Base-by-base conservation (phyloP, 495 filamentous ascomycete genomes). In the Xylaria flabelliformis region DNA sequence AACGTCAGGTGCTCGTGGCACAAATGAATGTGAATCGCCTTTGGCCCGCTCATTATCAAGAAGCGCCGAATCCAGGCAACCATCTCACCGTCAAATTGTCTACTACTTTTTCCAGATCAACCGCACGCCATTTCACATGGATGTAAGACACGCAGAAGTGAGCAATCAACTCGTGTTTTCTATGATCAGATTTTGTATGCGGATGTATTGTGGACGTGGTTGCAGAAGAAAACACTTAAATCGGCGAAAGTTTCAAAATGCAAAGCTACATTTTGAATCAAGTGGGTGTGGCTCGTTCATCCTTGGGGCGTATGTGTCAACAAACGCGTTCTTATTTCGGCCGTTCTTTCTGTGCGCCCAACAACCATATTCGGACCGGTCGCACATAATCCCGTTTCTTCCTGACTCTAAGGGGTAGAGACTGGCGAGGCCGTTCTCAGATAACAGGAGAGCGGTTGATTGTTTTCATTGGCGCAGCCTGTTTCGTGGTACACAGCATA, bases 361-460 rank as follows among this genome's bases (percentile, higher is more conserved):
- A 51, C 19, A 53, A 41, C 46, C 64, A 17, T 24, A 29, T 56
- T 56, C 65, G 50, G 34, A 71, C 36, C 42, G 26, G 69, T 55
- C 19, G 19, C 58, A 55, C 61, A 63, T 44, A 39, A 21, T 7
- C 39, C 39, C 51, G 24, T 69, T 41, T 13, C 59, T 53, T 12
- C 46, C 34, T 71, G 21, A 17, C 69, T 46, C 59, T 55, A 58
- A 53, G 39, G 50, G 50, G 61, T 51, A 64, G 61, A 21, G 39
- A 62, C 48, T 71, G 50, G 61, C 69, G 69, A 71, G 61, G 69
- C 69, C 69, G 17, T 29, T 71, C 46, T 32, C 59, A 42, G 55
- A 9, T 36, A 41, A n/a, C 67, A 51, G 42, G 42, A 29, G 42
- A 46, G 46, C 68, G 5, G 59, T 48, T 58, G 59, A 53, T 65